Percentiles rank a stretch among this genome's conserved stretches.
Conservation (phyloP, 2,329 filamentous ascomycete genomes). For the Rhynchosporium agropyri region DNA sequence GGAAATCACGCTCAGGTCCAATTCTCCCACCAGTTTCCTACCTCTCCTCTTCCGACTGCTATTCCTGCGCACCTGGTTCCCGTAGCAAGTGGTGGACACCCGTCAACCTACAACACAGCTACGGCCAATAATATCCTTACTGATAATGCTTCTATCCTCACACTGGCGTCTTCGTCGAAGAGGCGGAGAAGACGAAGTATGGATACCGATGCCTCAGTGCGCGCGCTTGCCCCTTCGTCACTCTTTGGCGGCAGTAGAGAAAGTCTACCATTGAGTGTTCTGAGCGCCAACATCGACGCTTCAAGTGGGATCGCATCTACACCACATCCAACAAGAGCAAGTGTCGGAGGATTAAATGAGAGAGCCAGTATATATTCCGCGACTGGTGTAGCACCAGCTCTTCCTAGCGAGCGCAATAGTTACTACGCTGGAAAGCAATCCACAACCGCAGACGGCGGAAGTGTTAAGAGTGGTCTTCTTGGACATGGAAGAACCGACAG, state of each 20-base stretch:
- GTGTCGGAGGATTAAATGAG: slow-evolving; percentile 53
- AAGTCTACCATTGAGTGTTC: slow-evolving; percentile 75
- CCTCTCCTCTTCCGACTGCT: slow-evolving; percentile 66
- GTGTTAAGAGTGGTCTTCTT: slow-evolving; percentile 74
- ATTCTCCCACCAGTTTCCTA: slow-evolving; percentile 68
- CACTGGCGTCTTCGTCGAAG: slow-evolving; percentile 81
- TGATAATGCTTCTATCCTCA: slow-evolving; percentile 85
- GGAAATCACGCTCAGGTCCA: slow-evolving; percentile 49
- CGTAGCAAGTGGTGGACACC: slow-evolving; percentile 51
- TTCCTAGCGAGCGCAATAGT: slow-evolving; percentile 78
- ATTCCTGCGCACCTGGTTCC: slow-evolving; percentile 71
- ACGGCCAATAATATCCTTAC: slow-evolving; percentile 81
- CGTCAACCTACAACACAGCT: slow-evolving; percentile 74
- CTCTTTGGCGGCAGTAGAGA: slow-evolving; percentile 82
- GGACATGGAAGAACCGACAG: slow-evolving; percentile 83
- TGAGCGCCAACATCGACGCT: slow-evolving; percentile 70
- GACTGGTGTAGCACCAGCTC: slow-evolving; percentile 65
- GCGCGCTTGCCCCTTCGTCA: slow-evolving; percentile 80
- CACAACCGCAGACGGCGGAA: slow-evolving; percentile 67
- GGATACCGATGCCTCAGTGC: slow-evolving; percentile 84
- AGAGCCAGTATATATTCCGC: slow-evolving; percentile 82
- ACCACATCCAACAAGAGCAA: slow-evolving; percentile 55
- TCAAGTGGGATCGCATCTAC: slow-evolving; percentile 49
- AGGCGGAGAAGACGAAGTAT: slow-evolving; percentile 75
- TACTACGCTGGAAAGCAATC: slow-evolving; percentile 65